A percentile compares a stretch with the other conserved stretches of the same genome.
phyloP scores from a whole-genome alignment of 768 basidiomycete species.

The Grammothele lineata region DNA sequence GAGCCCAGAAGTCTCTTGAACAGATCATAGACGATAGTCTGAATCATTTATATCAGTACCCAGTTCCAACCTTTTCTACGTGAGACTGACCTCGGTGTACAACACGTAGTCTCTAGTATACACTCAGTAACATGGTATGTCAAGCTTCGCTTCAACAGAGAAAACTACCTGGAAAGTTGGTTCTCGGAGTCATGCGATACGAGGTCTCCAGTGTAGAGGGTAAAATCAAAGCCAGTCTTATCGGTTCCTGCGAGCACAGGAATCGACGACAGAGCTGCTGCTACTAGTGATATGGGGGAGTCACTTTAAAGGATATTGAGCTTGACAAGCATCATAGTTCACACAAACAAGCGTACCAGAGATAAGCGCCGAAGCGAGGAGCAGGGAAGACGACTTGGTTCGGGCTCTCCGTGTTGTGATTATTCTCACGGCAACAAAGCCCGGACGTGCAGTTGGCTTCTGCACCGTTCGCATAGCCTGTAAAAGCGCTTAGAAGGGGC shows the following conservation, averaged over 20 bases:
- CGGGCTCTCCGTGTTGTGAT: constrained; percentile 45
- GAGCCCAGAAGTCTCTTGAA: constrained; percentile 57
- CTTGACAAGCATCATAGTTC: too few relatives aligned
- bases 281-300: constrained; percentile 54
- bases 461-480: constrained; percentile 64
- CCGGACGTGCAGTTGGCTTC: constrained; percentile 71
- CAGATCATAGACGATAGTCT: constrained; percentile 65
- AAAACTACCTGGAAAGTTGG: constrained; percentile 55
- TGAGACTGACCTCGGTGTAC: constrained; percentile 54
- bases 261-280: constrained; percentile 62
- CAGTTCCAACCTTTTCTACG: constrained; percentile 38
- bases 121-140: not conserved
- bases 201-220: constrained; percentile 70
- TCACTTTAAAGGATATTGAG: constrained; percentile 43
- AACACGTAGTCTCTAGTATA: constrained; percentile 47
- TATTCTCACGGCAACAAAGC: constrained; percentile 60
- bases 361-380: constrained; percentile 63
- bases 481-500: too few relatives aligned
- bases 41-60: not conserved
- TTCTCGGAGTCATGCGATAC: constrained; percentile 68
- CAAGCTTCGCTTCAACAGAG: too few relatives aligned
- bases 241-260: constrained; percentile 61
- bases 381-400: constrained; percentile 51
- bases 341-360: constrained; percentile 34
- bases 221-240: constrained; percentile 57